A percentile compares a stretch with the other conserved stretches of the same genome.
Evolutionary conservation across 2,329 filamentous ascomycete species (phyloP).

Genomic region (Xylariaceae sp.): DNA sequence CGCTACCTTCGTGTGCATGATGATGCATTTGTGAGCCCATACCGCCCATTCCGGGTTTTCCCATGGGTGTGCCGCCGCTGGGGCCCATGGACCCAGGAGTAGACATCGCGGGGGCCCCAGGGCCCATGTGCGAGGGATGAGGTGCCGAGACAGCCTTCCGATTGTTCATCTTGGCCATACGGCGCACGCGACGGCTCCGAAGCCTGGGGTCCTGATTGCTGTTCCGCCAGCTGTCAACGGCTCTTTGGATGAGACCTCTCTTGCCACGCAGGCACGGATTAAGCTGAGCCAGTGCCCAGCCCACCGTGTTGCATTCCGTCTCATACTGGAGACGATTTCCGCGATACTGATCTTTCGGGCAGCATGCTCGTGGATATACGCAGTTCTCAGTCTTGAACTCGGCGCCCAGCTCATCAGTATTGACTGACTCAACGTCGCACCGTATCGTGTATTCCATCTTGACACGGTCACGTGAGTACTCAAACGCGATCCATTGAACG

Average conservation of each 20-base stretch:
- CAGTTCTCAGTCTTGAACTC: constrained; percentile 99
- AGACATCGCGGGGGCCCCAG: constrained; percentile 62
- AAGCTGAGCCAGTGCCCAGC: constrained; percentile 93
- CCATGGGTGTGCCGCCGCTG: constrained; percentile 52
- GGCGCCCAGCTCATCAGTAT: constrained; percentile 74
- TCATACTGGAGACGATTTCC: constrained; percentile 95
- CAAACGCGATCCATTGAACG: constrained; percentile 98
- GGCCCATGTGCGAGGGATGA: constrained; percentile 63
- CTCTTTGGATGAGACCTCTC: constrained; percentile 90
- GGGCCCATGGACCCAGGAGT: constrained; percentile 60
- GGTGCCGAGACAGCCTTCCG: constrained; percentile 67
- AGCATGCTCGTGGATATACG: constrained; percentile 93
- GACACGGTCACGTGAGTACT: constrained; percentile 92
- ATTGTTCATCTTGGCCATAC: constrained; percentile 94
- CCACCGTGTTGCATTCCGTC: constrained; percentile 98
- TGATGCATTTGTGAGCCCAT: constrained; percentile 70
- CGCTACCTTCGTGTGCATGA: constrained; percentile 65
- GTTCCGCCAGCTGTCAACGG: constrained; percentile 98
- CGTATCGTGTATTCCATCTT: constrained; percentile 99
- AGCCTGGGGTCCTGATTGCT: constrained; percentile 94
- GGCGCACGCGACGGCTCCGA: constrained; percentile 83
- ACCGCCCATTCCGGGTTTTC: constrained; percentile 61
- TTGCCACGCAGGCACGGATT: constrained; percentile 90
- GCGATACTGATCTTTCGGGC: constrained; percentile 91
- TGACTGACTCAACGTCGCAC: constrained; percentile 95